Base-by-base conservation (phyloP, 805 yeast genomes). In the Candida insectorum region DNA sequence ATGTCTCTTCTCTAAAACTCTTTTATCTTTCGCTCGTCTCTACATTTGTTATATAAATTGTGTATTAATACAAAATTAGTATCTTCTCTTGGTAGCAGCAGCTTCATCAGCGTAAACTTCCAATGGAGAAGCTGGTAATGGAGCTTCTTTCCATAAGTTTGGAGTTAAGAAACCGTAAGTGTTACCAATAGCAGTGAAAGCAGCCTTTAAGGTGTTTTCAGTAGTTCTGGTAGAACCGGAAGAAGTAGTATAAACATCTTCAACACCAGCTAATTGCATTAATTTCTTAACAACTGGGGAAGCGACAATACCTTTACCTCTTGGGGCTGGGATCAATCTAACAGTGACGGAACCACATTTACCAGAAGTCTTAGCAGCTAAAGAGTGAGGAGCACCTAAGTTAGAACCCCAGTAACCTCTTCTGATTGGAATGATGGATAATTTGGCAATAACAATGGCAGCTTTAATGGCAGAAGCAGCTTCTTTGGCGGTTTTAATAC, bases 381-480 rank as follows among this genome's bases (percentile, higher is more conserved):
- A 83, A 55, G 98, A 85, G 85, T 93, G 98, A 67, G 98, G 98
- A 73, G 85, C 84, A 83, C 98, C 98, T 74, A 93, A 85, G 81
- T 88, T 87, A 71, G 95, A 75, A 77, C 98, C 98, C 98, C 98
- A 93, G 93, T 93, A 93, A 80, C 98, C 98, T 83, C 98, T 88
- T 84, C 98, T 91, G 79, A 93, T 91, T 69, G 98, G 98, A 70
- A 93, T 88, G 74, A 93, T 84, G 56, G 96, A 84, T 66, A 93
- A 82, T 81, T 93, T 93, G 72, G 98, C 98, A 68, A 93, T 88
- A 81, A 88, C 81, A 78, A 93, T 91, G 62, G 97, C 98, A 61
- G 97, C 96, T 78, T 96, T 88, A 79, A 93, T 93, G 69, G 98
- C 97, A 63, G 97, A 88, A 61, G 98, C 98, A 65, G 93, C 97